Evolutionary conservation across 176 grass and related monocot genomes (phyloP).

Genomic region (Cenchrus fungigraminus): DNA sequence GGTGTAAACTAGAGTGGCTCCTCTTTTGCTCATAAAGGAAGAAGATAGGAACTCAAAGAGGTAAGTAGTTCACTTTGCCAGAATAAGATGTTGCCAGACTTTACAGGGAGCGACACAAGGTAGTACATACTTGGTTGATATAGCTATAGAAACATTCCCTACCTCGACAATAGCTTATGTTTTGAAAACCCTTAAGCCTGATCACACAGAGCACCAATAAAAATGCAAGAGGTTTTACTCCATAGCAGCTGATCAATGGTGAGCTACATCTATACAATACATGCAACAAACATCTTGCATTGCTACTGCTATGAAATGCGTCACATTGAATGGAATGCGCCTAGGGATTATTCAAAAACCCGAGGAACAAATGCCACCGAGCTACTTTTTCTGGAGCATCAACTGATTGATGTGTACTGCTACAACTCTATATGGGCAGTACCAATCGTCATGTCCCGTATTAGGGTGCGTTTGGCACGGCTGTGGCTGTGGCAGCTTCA

Average conservation of each 20-base stretch:
- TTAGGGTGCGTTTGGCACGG: no score
- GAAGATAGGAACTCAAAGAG: constrained; percentile 3
- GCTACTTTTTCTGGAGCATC: no score
- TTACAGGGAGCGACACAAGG: not conserved
- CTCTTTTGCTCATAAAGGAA: constrained; percentile 12
- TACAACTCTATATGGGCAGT: not conserved
- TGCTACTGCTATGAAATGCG: no score
- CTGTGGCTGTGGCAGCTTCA: no score
- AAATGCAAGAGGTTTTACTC: not conserved
- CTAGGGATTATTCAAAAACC: no score
- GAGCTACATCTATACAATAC: not conserved
- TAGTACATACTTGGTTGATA: not conserved
- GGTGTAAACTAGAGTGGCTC: not conserved
- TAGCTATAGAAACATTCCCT: not conserved
- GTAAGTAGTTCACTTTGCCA: not conserved
- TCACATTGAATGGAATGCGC: no score
- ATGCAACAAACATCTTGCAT: no score
- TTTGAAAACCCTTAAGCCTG: not conserved
- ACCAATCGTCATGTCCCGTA: not conserved
- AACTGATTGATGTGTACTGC: not conserved
- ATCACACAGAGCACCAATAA: not conserved
- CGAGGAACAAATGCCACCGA: no score
- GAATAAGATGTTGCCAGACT: not conserved
- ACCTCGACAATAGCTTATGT: not conserved
- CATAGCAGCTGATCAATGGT: not conserved